Base-by-base conservation (phyloP, 2,329 filamentous ascomycete genomes). In the Diplodia intermedia region DNA sequence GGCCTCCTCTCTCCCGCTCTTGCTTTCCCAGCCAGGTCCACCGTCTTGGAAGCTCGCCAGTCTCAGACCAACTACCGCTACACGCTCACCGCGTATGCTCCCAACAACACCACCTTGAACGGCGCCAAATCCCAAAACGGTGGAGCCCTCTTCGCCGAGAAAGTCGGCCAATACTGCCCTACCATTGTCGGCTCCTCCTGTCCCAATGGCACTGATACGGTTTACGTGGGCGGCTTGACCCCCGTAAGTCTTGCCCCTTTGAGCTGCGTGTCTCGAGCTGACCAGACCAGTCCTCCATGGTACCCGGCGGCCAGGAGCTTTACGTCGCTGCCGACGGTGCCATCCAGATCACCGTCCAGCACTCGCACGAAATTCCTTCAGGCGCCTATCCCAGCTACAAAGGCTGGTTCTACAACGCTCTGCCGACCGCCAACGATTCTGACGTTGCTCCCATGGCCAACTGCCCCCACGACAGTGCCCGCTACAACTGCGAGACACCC, bases 281-380 rank as follows among this genome's bases (percentile, higher is more conserved):
- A 33, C 40, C 33, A 33, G 20, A 9, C 20, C 65, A 70, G 69
- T 23, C 54, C 7, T 67, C 70, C 26, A 47, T 62, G 52, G 72
- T 73, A n/a, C 72, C 72, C 43, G 72, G 72, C 47, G 71, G 72
- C 38, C 72, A 73, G 69, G 70, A 71, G 23, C 65, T 73, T 53
- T 73, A 69, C 66, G 71, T 73, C 55, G 54, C 67, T 20, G 33
- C 23, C 49, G 69, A 70, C 29, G 72, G 72, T 18, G 12, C 47
- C 1, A 72, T 71, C 9, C 23, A 12, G 38, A 73, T 73, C 47
- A 73, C 71, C 1, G 66, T 70, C n/a, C 69, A 72, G 49, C 71
- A 73, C 62, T 70, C 70, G 15, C 72, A 73, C 67, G 50, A 29
- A 40, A 68, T 73, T 40, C 71, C 71, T 9, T 61, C 63, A 29